Base-by-base conservation (phyloP, 192 early-diverging fungal species). In the Rhizophlyctis rosea region DNA sequence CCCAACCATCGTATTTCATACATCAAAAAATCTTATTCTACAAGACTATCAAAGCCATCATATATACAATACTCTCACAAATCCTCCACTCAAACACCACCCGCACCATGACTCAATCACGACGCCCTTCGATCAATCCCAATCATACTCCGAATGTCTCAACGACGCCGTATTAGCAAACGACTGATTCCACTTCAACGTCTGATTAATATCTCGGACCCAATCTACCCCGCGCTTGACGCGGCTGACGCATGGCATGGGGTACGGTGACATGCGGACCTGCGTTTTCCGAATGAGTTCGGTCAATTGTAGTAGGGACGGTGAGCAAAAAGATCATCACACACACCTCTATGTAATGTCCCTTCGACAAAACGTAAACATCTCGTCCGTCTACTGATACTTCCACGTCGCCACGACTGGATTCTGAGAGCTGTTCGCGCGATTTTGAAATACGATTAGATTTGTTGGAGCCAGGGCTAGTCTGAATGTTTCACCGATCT, bases 151-250 rank as follows among this genome's bases (percentile, higher is more conserved):
- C n/a, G n/a, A n/a, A n/a, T n/a, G n/a, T n/a, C n/a, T n/a, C n/a
- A n/a, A n/a, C n/a, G n/a, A n/a, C n/a, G n/a, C n/a, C n/a, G n/a
- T 64, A 61, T 47, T 50, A 4, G 57, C 57, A 70, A 91, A 91
- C 5, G 73, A 76, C 60, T 93, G 88, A 62, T 96, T 96, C 82
- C 92, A 96, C 64, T 90, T 88, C 39, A 96, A 71, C 58, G 90
- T 77, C 47, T 89, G 80, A 70, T 91, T 94, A 65, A 96, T 90
- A 67, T 90, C 90, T 58, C 80, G 76, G 27, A 85, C 83, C 92
- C 92, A 96, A 27, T 88, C 87, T 23, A 79, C 76, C 0, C 82
- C 85, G 49, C 81, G 75, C 59, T 83, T 75, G 24, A 79, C 77
- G 5, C 86, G 59, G 31, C 84, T 89, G 32, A 94, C 83, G 56